Conservation (phyloP, 208 protist species). For the Crithidia bombi region DNA sequence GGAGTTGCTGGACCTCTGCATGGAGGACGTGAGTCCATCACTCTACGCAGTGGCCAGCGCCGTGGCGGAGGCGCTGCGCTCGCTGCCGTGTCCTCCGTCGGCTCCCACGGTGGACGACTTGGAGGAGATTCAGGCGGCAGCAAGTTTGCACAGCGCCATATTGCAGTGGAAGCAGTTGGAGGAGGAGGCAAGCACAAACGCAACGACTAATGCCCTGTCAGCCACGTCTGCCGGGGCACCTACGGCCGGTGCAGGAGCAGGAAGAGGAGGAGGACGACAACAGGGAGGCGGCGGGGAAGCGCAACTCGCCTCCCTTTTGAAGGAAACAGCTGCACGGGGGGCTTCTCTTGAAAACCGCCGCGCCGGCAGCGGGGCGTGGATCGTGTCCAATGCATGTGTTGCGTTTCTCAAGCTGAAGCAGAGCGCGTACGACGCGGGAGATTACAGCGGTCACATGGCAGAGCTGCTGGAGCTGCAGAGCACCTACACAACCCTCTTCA, state of each 20-base stretch:
- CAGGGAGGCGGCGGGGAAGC: constrained; percentile 7
- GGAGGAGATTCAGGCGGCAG: constrained; percentile 31
- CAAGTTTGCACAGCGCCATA: constrained; percentile 32
- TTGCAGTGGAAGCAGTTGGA: constrained; percentile 33
- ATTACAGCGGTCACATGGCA: constrained; percentile 40
- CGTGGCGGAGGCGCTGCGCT: constrained; percentile 60
- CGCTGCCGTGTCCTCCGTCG: constrained; percentile 16
- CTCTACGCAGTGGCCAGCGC: constrained; percentile 63
- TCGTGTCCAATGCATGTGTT: constrained; percentile 72
- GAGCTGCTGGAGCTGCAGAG: constrained; percentile 33
- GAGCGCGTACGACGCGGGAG: constrained; percentile 37
- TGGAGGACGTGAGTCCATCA: constrained; percentile 47
- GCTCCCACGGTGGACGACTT: constrained; percentile 14
- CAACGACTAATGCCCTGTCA: neutral
- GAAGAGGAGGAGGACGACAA: too few species aligned
- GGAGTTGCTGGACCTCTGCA: constrained; percentile 65
- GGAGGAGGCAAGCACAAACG: constrained; percentile 18
- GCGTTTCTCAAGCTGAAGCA: constrained; percentile 58
- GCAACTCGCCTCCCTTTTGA: constrained; percentile 16
- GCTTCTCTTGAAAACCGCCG: constrained; percentile 19
- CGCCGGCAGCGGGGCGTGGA: constrained; percentile 39
- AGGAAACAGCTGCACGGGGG: constrained; percentile 25
- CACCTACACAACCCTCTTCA: constrained; percentile 23
- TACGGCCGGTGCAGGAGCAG: too few species aligned
- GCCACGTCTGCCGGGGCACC: too few species aligned